Evolutionary conservation across 1,284 basidiomycete species (phyloP).

Genomic region (Laetiporus sulphureus): DNA sequence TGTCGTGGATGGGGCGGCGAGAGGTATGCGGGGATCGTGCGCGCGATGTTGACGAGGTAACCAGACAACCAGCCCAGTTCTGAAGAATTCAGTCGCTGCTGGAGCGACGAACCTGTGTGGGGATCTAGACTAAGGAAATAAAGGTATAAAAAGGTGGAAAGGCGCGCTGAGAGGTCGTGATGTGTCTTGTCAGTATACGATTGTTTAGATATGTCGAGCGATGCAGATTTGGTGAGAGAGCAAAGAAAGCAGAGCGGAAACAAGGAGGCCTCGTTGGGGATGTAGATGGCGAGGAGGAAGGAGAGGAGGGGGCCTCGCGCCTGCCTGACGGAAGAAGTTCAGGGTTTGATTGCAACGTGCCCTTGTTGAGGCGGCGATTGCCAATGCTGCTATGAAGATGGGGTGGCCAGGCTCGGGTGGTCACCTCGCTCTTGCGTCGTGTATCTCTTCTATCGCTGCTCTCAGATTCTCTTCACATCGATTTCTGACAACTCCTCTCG

Average conservation of each 20-base stretch:
- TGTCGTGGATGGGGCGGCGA: constrained; percentile 13
- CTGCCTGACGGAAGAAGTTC: constrained; percentile 41
- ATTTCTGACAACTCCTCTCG: background rate
- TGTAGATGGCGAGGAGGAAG: constrained; percentile 24
- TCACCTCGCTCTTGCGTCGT: constrained; percentile 25
- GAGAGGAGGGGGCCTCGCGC: constrained; percentile 37
- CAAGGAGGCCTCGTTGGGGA: constrained; percentile 21
- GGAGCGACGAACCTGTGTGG: constrained; percentile 29
- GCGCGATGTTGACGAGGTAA: constrained; percentile 13
- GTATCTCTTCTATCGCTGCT: constrained; percentile 18
- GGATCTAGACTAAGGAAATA: constrained; percentile 32
- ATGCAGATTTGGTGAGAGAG: constrained; percentile 5
- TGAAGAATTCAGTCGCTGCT: constrained; percentile 12
- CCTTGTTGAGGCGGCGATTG: constrained; percentile 42
- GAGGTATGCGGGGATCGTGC: constrained; percentile 15
- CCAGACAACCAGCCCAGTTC: constrained; percentile 14
- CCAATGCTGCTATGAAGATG: constrained; percentile 11
- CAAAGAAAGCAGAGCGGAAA: background rate
- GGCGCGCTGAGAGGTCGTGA: constrained; percentile 41
- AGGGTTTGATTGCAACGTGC: constrained; percentile 69
- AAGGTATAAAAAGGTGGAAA: constrained; percentile 57
- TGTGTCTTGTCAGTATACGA: constrained; percentile 23
- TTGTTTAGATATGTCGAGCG: constrained; percentile 19
- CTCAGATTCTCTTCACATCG: constrained; percentile 1
- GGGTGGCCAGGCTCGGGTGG: constrained; percentile 5